Base-by-base conservation (phyloP, 495 filamentous ascomycete genomes). In the Tricharina praecox region DNA sequence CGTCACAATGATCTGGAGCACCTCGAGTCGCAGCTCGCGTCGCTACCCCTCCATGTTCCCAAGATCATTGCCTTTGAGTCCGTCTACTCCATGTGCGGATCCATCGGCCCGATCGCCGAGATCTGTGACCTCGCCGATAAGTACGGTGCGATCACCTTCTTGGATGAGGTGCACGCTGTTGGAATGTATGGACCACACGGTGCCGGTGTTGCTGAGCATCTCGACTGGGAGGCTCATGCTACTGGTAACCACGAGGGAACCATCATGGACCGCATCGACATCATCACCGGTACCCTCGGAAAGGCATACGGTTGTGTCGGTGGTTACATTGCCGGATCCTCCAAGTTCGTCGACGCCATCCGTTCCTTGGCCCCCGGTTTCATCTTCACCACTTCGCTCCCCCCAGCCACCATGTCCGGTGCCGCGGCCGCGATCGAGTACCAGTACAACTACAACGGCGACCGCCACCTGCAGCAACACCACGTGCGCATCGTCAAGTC, bases 61-160 rank as follows among this genome's bases (percentile, higher is more conserved):
- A 97, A 97, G 71, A 93, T 97, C 50, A 97, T 97, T 51, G 90
- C 90, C 16, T 97, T 96, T 53, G 90, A 97, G 66, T 92, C 82
- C 15, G 90, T 97, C 20, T 97, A 97, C 66, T 90, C 82, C 67
- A 97, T 97, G 90, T 97, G 92, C 64, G 90, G 90, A 50, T 92
- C 84, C 19, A 81, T 97, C 60, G 92, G 84, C 0, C 92, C 90
- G 2, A 96, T 97, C 51, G 84, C 85, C 65, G 76, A 81, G 61
- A 96, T 97, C 47, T 93, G 85, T 62, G 86, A 96, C 62, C 69
- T 97, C 20, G 86, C 90, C 11, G 86, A 96, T 46, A 94, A 93
- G 66, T 97, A 97, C 64, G 90, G 90, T 51, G 90, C 90, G 23
- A 74, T 97, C 53, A 97, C 90, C 55, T 96, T 97, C 66, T 67